phyloP scores from a whole-genome alignment of 2,329 filamentous ascomycete genomes.

The Fusarium domesticum region DNA sequence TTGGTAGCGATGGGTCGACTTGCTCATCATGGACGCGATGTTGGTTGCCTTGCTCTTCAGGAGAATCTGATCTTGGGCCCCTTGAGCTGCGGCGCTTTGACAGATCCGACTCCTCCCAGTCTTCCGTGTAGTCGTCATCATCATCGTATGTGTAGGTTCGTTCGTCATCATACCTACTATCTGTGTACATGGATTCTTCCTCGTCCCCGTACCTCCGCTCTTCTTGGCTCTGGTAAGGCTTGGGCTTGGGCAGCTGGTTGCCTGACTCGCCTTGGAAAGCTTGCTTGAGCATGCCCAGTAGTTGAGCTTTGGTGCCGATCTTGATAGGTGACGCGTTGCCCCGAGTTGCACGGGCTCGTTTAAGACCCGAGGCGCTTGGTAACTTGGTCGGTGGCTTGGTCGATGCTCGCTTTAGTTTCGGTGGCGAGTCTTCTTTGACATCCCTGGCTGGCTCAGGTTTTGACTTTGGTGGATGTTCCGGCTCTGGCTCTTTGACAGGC shows the following conservation, averaged over 20 bases:
- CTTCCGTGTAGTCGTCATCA: constrained; percentile 22
- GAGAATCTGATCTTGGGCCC: constrained; percentile 17
- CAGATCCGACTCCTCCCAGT: constrained; percentile 29
- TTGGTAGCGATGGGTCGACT: constrained; percentile 22
- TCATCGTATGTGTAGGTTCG: constrained; percentile 9
- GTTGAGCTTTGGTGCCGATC: constrained; percentile 45
- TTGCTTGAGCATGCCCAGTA: constrained; percentile 58
- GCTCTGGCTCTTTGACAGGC: neutral
- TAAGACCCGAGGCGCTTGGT: constrained; percentile 41
- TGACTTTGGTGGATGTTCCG: constrained; percentile 9
- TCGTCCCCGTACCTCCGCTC: constrained; percentile 35
- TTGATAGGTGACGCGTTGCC: constrained; percentile 49
- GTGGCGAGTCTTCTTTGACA: neutral
- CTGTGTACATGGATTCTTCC: constrained; percentile 23
- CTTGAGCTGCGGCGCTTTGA: constrained; percentile 15
- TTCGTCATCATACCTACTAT: constrained; percentile 25
- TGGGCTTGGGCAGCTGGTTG: constrained; percentile 43
- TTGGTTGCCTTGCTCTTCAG: constrained; percentile 20
- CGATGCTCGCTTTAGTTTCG: constrained; percentile 20
- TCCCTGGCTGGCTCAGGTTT: constrained; percentile 5
- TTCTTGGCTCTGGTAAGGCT: constrained; percentile 49
- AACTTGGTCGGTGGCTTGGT: constrained; percentile 16
- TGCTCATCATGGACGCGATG: constrained; percentile 16
- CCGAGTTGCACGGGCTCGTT: constrained; percentile 56
- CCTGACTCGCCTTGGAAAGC: constrained; percentile 62